Conservation (phyloP, 495 filamentous ascomycete genomes). For the Penicillium ochrochloron region DNA sequence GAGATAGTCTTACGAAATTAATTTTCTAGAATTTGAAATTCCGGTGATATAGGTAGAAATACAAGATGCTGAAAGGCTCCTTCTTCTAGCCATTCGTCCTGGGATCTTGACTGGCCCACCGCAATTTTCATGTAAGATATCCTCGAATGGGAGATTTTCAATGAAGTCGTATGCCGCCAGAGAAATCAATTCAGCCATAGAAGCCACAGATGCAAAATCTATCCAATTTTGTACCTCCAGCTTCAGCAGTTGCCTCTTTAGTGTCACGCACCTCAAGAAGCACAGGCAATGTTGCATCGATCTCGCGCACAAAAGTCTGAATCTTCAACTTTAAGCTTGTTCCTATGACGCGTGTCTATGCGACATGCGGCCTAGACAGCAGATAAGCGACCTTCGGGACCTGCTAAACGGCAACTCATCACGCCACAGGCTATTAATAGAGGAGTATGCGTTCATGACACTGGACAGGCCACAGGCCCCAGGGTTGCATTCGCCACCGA, state of each 20-base stretch:
- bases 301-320: conserved; percentile 1
- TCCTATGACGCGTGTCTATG: conserved; percentile 14
- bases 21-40: too few relatives aligned
- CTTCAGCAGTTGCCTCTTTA: neutral
- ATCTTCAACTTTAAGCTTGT: conserved; percentile 16
- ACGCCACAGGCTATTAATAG: conserved; percentile 19
- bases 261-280: neutral
- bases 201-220: neutral
- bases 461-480: conserved; percentile 2
- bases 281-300: conserved; percentile 18
- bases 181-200: neutral
- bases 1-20: too few relatives aligned
- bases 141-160: neutral
- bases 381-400: neutral
- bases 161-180: neutral
- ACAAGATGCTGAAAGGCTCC: neutral
- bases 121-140: neutral
- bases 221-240: neutral
- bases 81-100: neutral
- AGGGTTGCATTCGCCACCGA: conserved; percentile 25
- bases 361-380: neutral
- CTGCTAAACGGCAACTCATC: neutral
- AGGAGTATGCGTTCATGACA: conserved; percentile 1
- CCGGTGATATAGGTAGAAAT: too few relatives aligned
- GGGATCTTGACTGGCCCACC: neutral